Base-by-base conservation (phyloP, 2,329 filamentous ascomycete genomes). In the Botryosphaeria dothidea region DNA sequence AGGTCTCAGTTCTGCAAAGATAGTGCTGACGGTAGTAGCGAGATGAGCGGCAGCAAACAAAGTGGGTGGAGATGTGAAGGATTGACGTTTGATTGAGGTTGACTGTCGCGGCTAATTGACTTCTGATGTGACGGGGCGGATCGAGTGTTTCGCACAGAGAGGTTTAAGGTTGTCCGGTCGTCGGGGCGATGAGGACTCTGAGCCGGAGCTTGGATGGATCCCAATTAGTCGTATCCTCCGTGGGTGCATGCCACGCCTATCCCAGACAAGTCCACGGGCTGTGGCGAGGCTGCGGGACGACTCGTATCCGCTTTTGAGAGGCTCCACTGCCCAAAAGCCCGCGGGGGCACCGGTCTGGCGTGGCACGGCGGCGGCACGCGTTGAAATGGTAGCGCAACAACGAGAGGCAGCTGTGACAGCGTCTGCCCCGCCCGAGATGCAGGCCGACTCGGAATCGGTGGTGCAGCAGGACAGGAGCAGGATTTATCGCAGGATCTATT, bases 281-380 rank as follows among this genome's bases (percentile, higher is more conserved):
- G 49, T 52, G 49, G 49, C 29, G 46, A 51, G 46, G 46, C 46
- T 48, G 4, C 45, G 45, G 19, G 19, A 25, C 52, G 19, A 8
- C 54, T 60, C 56, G 56, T 60, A 60, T 60, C 56, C 23, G 25
- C 56, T 17, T 11, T 27, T 31, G 56, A 36, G 19, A 27, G 54
- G 9, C 36, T 27, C 23, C 54, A 45, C 54, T 19, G 51, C 31
- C 51, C 15, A 34, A 15, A 9, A 17, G 23, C 7, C 43, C 17
- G 17, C 19, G 41, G 15, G 23, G 25, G 25, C 27, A 19, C 48
- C 19, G 48, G n/a, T 25, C 25, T 13, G 25, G 4, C 19, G 27
- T 21, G 48, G 48, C 48, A 13, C 49, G 27, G 49, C 49, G 27
- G 49, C 31, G 31, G 31, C 31, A 34, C 31, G 31, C 31, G 31